Evolutionary conservation across 805 yeast genomes (phyloP), one percentile per base, ranked within the genome.

Genomic region (Candida nonsorbophila): DNA sequence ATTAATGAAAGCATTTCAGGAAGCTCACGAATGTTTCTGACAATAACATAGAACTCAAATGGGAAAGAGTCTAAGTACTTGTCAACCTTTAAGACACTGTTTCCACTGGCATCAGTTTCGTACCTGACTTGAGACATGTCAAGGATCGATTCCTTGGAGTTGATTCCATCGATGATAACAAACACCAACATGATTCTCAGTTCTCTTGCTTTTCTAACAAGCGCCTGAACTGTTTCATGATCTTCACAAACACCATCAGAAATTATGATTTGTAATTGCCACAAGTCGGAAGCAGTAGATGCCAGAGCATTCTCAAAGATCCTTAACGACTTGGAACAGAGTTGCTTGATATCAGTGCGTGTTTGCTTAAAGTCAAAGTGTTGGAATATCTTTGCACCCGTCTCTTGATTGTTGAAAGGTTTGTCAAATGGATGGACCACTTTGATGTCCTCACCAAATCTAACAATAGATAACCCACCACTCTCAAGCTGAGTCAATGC

Each of bases 211-310:
- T 75, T 75, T 45, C 98, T 79, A 4, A 90, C 97, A 43, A 92
- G 68, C 40, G 90, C 69, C 41, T 83, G 78, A 28, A 92, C 67
- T 0, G 82, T 76, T 17, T 72, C 87, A 53, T 92, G 98, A 53
- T 88, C 94, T 55, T 92, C 99, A 51, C 97, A 87, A 27, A 92
- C 85, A 58, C 99, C 99, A 62, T 92, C 99, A 2, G 96, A 86
- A 18, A 92, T 70, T 36, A 92, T 82, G 33, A 92, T 86, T 53
- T 94, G 86, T 41, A 92, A 67, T 58, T 86, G 95, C 96, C 97
- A 92, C 51, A 85, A 68, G 37, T 85, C 95, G 22, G 63, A 47
- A 41, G 55, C 59, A 8, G 64, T 56, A 0, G 65, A 49, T 4
- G 65, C 51, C 25, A 69, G 49, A 4, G 82, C 76, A 35, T 76